phyloP scores from a whole-genome alignment of 805 yeast species.

The Wickerhamomyces hampshirensis region DNA sequence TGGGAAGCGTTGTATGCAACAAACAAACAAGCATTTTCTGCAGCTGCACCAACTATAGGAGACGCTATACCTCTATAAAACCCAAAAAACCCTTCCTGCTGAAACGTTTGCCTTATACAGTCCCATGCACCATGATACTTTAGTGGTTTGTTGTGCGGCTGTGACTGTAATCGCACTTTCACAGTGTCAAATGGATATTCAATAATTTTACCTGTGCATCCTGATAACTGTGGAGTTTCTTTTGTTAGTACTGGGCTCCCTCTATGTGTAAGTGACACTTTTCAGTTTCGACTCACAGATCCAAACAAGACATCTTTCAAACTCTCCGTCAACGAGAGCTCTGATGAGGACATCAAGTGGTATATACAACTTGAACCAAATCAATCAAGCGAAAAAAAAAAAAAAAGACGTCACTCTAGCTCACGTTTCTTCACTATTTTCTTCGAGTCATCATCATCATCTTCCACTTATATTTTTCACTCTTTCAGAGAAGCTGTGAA shows the following conservation, averaged over 20 bases:
- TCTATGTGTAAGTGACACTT: background rate
- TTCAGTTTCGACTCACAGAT: slow-evolving; percentile 22
- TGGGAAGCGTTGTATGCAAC: slow-evolving; percentile 53
- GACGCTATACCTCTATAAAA: slow-evolving; percentile 78
- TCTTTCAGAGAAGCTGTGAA: too few relatives aligned
- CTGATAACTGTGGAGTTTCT: slow-evolving; percentile 46
- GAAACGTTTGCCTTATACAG: slow-evolving; percentile 58
- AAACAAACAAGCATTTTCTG: slow-evolving; percentile 81
- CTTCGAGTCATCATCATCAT: too few relatives aligned
- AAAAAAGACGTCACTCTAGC: too few relatives aligned
- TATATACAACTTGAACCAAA: too few relatives aligned
- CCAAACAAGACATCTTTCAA: slow-evolving; percentile 33
- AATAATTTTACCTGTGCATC: slow-evolving; percentile 75
- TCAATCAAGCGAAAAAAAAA: too few relatives aligned
- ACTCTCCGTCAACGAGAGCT: slow-evolving; percentile 20
- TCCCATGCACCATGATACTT: slow-evolving; percentile 55
- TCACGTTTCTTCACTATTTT: too few relatives aligned
- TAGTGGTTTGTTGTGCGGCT: slow-evolving; percentile 47
- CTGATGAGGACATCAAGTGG: background rate
- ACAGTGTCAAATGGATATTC: slow-evolving; percentile 94
- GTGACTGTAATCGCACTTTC: slow-evolving; percentile 81
- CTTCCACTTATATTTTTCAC: too few relatives aligned
- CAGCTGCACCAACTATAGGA: slow-evolving; percentile 86
- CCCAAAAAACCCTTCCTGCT: slow-evolving; percentile 70
- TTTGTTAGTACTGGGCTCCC: background rate